phyloP scores from a whole-genome alignment of 129 eudicot species.

The Tanacetum coccineum region DNA sequence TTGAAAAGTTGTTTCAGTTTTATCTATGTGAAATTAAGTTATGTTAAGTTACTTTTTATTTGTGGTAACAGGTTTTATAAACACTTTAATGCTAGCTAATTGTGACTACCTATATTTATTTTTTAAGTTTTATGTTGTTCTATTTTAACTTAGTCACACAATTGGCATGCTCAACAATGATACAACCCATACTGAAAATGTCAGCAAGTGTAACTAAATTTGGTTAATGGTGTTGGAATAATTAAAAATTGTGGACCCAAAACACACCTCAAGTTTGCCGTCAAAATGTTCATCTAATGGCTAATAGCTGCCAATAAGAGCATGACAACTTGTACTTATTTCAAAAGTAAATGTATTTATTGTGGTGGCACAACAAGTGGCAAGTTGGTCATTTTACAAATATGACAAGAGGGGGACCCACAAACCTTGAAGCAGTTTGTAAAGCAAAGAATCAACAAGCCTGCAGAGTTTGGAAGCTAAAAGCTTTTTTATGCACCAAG shows the following conservation, averaged over 20 bases:
- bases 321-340: slow-evolving; percentile 26
- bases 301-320: slow-evolving; percentile 18
- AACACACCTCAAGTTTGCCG: slow-evolving; percentile 30
- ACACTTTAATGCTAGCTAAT: neutral
- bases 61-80: neutral
- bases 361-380: slow-evolving; percentile 22
- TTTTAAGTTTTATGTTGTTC: neutral
- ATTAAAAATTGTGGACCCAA: slow-evolving; percentile 4
- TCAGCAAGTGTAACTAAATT: neutral
- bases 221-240: neutral
- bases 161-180: no score
- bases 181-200: neutral
- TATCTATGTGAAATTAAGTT: no score
- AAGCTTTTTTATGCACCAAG: neutral
- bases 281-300: slow-evolving; percentile 12
- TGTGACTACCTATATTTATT: neutral
- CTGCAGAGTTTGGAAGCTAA: slow-evolving; percentile 16
- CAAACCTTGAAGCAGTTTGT: slow-evolving; percentile 15
- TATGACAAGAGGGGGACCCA: neutral
- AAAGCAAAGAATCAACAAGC: slow-evolving; percentile 22
- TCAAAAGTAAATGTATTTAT: slow-evolving; percentile 20
- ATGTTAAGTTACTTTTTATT: no score
- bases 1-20: no score
- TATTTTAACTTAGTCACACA: no score
- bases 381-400: slow-evolving; percentile 15